Evolutionary conservation across 2,329 filamentous ascomycete genomes (phyloP), one percentile per base, ranked within the genome.

Genomic region (Cladosporium sp.): DNA sequence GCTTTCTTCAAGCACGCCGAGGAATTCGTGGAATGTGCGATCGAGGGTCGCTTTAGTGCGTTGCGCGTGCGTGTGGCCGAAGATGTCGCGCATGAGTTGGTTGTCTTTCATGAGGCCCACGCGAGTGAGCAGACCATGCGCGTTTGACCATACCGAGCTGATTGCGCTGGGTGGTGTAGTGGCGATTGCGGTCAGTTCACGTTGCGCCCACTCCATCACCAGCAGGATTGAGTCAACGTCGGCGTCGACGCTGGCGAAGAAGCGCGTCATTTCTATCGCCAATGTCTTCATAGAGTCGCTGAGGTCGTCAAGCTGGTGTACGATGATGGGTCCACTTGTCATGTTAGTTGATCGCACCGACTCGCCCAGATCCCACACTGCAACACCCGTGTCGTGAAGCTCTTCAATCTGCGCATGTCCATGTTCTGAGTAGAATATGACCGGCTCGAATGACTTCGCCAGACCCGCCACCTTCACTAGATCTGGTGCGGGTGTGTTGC

Each of bases 181-280:
- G 61, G 85, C 83, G 59, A 94, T 78, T 47, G 86, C 86, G 61
- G 86, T 81, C 14, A 97, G 84, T 73, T 97, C 92, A 64, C 92
- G 86, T 69, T 88, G 88, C 14, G 91, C 90, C 93, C 93, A 97
- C 71, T 96, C 91, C 92, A 97, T 97, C 54, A 95, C 91, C 61
- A 94, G 88, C 37, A 97, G 82, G 65, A 97, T 96, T 61, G 88
- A 88, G 68, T 97, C 93, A 66, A 97, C 89, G 69, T 97, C 93
- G 25, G 91, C 90, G 67, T 97, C 91, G 12, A 97, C 91, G 64
- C 92, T 90, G 54, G 92, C 89, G 72, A 97, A 96, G 78, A 97
- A 97, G 68, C 88, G 87, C 7, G 90, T 96, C 65, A 97, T 83
- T 72, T 96, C 92, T 15, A 92, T 81, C 1, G 91, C 90, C 22